Conservation (phyloP, 495 filamentous ascomycete genomes). For the Xylona heveae region DNA sequence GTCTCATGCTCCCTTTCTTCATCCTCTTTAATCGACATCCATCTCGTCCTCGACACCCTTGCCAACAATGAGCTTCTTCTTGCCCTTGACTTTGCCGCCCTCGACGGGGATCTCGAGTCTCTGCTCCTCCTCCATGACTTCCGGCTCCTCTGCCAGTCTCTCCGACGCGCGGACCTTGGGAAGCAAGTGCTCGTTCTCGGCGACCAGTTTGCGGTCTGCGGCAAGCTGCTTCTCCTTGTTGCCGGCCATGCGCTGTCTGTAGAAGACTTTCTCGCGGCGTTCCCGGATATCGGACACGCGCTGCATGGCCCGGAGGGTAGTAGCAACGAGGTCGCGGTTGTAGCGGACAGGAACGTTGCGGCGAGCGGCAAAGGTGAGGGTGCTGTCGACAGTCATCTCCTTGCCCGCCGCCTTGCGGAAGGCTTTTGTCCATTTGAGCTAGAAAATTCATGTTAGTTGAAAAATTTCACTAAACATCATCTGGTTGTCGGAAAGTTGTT, state of each 20-base stretch:
- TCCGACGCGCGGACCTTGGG: slow-evolving; percentile 36
- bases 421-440: slow-evolving; percentile 77
- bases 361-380: slow-evolving; percentile 74
- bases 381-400: slow-evolving; percentile 88
- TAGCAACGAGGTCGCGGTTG: slow-evolving; percentile 71
- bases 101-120: too few species aligned
- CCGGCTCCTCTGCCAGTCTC: slow-evolving; percentile 27
- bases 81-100: background rate
- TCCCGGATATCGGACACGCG: slow-evolving; percentile 70
- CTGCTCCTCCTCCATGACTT: slow-evolving; percentile 22
- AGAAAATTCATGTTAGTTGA: too few species aligned
- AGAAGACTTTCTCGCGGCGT: slow-evolving; percentile 70
- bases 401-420: slow-evolving; percentile 61
- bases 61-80: slow-evolving; percentile 11
- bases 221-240: slow-evolving; percentile 63
- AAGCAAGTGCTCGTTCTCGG: slow-evolving; percentile 74
- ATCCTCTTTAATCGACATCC: slow-evolving; percentile 15
- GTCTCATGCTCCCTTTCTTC: too few species aligned
- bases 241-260: slow-evolving; percentile 78
- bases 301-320: slow-evolving; percentile 80
- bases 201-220: slow-evolving; percentile 68
- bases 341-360: slow-evolving; percentile 92
- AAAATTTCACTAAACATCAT: slow-evolving; percentile 21
- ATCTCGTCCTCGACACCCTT: slow-evolving; percentile 11
- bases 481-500: background rate